phyloP scores from a whole-genome alignment of 2,329 filamentous ascomycete genomes.

The Lasiodiplodia theobromae region DNA sequence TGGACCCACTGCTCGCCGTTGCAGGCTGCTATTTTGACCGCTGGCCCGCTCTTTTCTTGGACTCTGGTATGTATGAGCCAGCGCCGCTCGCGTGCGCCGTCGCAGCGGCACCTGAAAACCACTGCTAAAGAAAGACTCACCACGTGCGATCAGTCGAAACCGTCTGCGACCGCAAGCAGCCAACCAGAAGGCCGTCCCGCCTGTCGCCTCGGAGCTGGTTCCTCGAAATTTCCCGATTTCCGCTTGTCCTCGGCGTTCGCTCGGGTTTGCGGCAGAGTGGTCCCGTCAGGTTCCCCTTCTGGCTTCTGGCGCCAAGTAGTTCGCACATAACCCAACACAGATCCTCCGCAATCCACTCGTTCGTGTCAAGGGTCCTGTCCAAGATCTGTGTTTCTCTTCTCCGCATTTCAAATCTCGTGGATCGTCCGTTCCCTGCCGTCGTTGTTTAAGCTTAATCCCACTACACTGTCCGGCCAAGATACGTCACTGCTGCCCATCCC shows the following conservation, averaged over 20 bases:
- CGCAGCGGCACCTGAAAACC: not conserved
- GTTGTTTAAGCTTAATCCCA: constrained; percentile 22
- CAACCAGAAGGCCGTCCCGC: not conserved
- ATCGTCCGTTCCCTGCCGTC: constrained; percentile 9
- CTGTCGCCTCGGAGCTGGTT: not conserved
- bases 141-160: not conserved
- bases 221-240: constrained; percentile 6
- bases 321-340: constrained; percentile 21
- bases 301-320: constrained; percentile 6
- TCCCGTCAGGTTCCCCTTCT: constrained; percentile 10
- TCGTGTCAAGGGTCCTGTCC: constrained; percentile 24
- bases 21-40: not conserved
- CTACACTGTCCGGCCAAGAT: not conserved
- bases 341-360: constrained; percentile 24
- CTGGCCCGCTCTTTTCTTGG: constrained; percentile 5
- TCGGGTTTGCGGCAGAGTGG: constrained; percentile 2
- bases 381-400: constrained; percentile 25
- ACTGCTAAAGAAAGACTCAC: not conserved
- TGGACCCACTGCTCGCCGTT: not conserved
- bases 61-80: not conserved
- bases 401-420: constrained; percentile 10
- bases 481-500: not conserved
- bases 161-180: not conserved
- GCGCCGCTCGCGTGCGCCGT: not conserved
- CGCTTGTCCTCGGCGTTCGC: constrained; percentile 12